Conservation (phyloP, 192 early-diverging fungal genomes). For the Backusella parvicylindrica region DNA sequence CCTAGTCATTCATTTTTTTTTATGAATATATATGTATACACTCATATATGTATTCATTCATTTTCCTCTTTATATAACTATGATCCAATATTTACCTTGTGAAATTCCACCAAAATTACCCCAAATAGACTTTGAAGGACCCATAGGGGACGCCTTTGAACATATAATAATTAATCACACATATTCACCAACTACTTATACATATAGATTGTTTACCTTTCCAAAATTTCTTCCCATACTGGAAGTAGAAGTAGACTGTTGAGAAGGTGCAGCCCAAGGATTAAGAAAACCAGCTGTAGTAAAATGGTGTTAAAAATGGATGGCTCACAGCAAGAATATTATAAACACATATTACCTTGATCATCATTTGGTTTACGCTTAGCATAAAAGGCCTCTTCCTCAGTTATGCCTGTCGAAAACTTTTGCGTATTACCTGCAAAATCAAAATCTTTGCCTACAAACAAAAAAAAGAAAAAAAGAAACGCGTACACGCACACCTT, state of each 20-base stretch:
- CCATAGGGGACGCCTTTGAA: conserved; percentile 5
- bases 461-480: too few relatives aligned
- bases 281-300: background rate
- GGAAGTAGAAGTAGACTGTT: background rate
- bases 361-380: conserved; percentile 33
- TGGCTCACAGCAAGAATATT: background rate
- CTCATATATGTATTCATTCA: background rate
- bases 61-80: background rate
- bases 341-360: conserved; percentile 25
- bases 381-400: conserved; percentile 49
- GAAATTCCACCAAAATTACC: conserved; percentile 22
- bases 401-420: conserved; percentile 41
- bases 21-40: background rate
- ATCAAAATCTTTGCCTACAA: conserved; percentile 63
- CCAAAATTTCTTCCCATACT: background rate
- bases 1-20: background rate
- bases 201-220: background rate
- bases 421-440: conserved; percentile 60
- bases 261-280: conserved; percentile 11
- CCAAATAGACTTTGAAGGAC: conserved; percentile 23
- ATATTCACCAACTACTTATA: background rate
- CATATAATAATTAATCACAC: background rate
- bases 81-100: background rate
- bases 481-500: conserved; percentile 1
- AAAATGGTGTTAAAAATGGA: background rate